phyloP scores from a whole-genome alignment of 345 rosid species.

The Eucalyptus coolabah region DNA sequence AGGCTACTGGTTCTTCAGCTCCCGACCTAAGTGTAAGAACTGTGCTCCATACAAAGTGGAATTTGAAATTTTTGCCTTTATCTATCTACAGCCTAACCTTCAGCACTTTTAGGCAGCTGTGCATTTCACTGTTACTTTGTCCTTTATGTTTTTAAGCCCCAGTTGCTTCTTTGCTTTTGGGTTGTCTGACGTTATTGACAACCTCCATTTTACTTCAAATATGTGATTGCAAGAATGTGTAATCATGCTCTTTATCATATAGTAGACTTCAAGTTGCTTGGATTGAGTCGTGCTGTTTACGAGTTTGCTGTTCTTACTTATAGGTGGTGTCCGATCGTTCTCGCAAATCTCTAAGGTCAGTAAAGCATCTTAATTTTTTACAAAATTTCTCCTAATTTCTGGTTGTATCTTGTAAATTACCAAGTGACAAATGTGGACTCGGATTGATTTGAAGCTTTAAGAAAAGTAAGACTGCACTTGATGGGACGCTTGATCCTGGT shows the following conservation, averaged over 20 bases:
- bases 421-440: background rate
- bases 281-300: background rate
- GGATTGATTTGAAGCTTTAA: conserved; percentile 19
- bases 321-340: conserved; percentile 24
- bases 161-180: background rate
- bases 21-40: background rate
- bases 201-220: background rate
- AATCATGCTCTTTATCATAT: background rate
- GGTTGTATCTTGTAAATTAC: background rate
- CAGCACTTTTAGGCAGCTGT: background rate
- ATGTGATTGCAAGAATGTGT: background rate
- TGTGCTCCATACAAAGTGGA: background rate
- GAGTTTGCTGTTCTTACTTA: background rate
- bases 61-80: background rate
- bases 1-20: background rate
- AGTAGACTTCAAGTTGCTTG: background rate
- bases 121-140: background rate
- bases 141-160: background rate
- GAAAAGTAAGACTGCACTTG: conserved; percentile 2
- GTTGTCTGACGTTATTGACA: background rate
- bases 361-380: background rate
- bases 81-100: background rate
- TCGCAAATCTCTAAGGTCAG: conserved; percentile 34
- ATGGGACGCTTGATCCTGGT: background rate
- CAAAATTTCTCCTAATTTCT: background rate